Conservation (phyloP, 495 filamentous ascomycete species). For the Xylaria curta region DNA sequence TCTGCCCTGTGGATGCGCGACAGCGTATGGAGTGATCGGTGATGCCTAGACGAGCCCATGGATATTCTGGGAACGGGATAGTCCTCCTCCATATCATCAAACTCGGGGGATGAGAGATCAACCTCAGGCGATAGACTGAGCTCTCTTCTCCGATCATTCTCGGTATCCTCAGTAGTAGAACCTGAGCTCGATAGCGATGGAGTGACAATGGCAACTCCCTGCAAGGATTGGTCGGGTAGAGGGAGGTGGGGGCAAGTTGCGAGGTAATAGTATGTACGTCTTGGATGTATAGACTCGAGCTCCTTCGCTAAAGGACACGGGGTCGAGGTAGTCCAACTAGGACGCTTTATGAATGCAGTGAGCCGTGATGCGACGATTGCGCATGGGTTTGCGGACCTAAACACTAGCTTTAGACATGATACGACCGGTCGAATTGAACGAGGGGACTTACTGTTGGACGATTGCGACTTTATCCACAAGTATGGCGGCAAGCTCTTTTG, state of each 20-base stretch:
- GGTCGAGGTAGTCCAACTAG: slow-evolving; percentile 75
- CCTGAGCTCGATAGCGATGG: slow-evolving; percentile 81
- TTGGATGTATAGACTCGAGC: slow-evolving; percentile 87
- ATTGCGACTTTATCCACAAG: slow-evolving; percentile 77
- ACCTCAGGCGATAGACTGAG: slow-evolving; percentile 91
- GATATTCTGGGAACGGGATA: slow-evolving; percentile 60
- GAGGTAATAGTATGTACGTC: slow-evolving; percentile 94
- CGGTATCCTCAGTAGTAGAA: slow-evolving; percentile 71
- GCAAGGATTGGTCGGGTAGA: slow-evolving; percentile 73
- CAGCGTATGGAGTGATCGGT: slow-evolving; percentile 43
- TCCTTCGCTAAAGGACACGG: slow-evolving; percentile 93
- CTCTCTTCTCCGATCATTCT: slow-evolving; percentile 73
- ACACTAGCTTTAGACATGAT: slow-evolving; percentile 28
- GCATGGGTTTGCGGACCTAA: slow-evolving; percentile 91
- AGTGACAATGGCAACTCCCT: slow-evolving; percentile 68
- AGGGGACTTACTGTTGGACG: slow-evolving; percentile 83
- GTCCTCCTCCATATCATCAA: slow-evolving; percentile 75
- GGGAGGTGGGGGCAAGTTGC: slow-evolving; percentile 83
- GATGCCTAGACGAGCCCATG: slow-evolving; percentile 61
- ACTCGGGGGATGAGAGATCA: slow-evolving; percentile 85
- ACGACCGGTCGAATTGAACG: slow-evolving; percentile 19
- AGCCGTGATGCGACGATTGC: slow-evolving; percentile 94
- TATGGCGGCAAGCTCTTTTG: slow-evolving; percentile 89
- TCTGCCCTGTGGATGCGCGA: slow-evolving; percentile 71
- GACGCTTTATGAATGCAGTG: slow-evolving; percentile 84